These are phyloP conservation scores for Viscum album DNA, from an alignment of 177 flowering plant species.

Conservation along the genomic window DNA sequence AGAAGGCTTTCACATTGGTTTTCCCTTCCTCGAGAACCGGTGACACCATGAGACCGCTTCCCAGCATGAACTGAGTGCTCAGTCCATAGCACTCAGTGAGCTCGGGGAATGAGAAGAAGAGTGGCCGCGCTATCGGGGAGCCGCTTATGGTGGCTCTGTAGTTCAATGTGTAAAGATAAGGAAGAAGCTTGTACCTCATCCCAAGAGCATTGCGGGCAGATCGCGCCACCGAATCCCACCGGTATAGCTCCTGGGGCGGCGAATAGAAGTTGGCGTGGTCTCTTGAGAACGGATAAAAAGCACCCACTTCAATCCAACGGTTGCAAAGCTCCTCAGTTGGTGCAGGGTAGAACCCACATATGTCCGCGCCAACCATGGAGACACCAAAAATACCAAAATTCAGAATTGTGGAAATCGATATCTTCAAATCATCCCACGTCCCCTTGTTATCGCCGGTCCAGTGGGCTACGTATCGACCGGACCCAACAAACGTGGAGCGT, in stretches of 20 bases:
- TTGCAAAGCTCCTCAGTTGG: slow-evolving; percentile 83
- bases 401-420: slow-evolving; percentile 73
- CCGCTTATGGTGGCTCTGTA: slow-evolving; percentile 74
- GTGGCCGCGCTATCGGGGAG: slow-evolving; percentile 79
- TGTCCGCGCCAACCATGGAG: slow-evolving; percentile 96
- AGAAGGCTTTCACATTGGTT: slow-evolving; percentile 44
- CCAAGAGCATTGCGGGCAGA: slow-evolving; percentile 86
- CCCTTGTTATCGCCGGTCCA: slow-evolving; percentile 97
- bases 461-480: slow-evolving; percentile 80
- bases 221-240: slow-evolving; percentile 65
- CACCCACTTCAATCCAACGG: slow-evolving; percentile 92
- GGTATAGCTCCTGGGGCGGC: slow-evolving; percentile 84
- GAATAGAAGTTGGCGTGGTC: slow-evolving; percentile 79
- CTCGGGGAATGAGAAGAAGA: slow-evolving; percentile 76
- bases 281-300: slow-evolving; percentile 91
- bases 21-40: slow-evolving; percentile 62
- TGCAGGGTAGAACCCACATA: slow-evolving; percentile 82
- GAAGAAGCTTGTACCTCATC: slow-evolving; percentile 74
- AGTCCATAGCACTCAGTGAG: slow-evolving; percentile 36
- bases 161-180: slow-evolving; percentile 73
- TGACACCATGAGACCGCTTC: slow-evolving; percentile 69
- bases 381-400: slow-evolving; percentile 87
- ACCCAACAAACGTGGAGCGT: slow-evolving; percentile 81
- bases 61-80: slow-evolving; percentile 84
- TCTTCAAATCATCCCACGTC: slow-evolving; percentile 61